Base-by-base conservation (phyloP, 108 stramenopile genomes). In the Skeletonema tropicum region DNA sequence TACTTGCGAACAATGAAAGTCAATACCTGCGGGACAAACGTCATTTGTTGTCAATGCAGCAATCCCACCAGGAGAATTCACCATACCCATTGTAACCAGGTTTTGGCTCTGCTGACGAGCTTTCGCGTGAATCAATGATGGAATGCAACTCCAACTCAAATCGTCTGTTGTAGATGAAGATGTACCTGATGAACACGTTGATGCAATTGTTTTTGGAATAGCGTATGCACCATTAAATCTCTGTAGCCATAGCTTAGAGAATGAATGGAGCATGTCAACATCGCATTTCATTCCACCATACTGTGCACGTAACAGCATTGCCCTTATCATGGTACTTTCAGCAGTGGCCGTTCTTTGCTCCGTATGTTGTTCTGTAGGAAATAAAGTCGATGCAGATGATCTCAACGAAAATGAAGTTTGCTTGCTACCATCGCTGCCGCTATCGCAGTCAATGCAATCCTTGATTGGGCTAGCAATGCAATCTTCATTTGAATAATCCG, bases 271-370 rank as follows among this genome's bases (percentile, higher is more conserved):
- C 92, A 95, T 93, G 21, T 64, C 39, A 11, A 91, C 70, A 78
- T 95, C 94, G 57, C 90, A 75, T 58, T 73, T 60, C 94, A 95
- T 93, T 10, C 94, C 94, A 59, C 94, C 94, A 65, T 95, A 95
- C 46, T 82, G 59, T 25, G 79, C 76, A 41, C 94, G 88, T 33
- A 91, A 69, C 7, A 92, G 74, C 71, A 95, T 89, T 9, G 90
- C 66, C 73, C 89, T 86, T 9, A 91, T 48, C n/a, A 10, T 55
- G 1, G 90, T 55, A 3, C 87, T 65, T 3, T 83, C 82, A 45
- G 64, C 41, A 46, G 55, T 72, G 29, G 36, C 55, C 39, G 17
- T 14, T 26, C 35, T 17, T 3, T 72, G 49, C 25, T 48, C 26
- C 13, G 64, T 21, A 29, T 17, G 33, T 46, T 42, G 55, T 25